Conservation (phyloP, 2,329 filamentous ascomycete species). For the Cladosporium cucumerinum region DNA sequence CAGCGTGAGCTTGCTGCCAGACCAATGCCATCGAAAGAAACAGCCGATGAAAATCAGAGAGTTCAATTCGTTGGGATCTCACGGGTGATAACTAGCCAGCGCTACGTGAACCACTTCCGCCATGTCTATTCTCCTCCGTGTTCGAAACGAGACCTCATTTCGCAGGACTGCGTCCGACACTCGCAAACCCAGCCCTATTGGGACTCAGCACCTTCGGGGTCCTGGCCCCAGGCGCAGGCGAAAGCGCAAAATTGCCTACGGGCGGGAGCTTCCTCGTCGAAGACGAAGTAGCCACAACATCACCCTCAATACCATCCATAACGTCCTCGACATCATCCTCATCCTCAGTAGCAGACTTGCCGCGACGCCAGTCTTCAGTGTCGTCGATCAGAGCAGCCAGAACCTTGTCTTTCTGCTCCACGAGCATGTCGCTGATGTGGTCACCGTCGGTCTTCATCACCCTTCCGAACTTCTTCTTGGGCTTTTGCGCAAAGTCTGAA, state of each 20-base stretch:
- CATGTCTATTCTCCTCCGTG: background rate
- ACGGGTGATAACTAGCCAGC: background rate
- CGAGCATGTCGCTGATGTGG: conserved; percentile 56
- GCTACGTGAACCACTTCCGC: background rate
- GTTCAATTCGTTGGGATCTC: background rate
- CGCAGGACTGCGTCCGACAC: background rate
- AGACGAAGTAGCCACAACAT: background rate
- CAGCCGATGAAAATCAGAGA: background rate
- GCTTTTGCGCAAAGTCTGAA: conserved; percentile 54
- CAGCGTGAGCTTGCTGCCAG: background rate
- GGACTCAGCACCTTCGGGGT: background rate
- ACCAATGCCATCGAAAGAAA: background rate
- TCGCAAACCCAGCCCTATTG: background rate
- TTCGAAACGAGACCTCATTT: background rate
- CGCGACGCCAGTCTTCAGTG: conserved; percentile 38
- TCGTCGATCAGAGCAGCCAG: conserved; percentile 44
- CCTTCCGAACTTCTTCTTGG: conserved; percentile 56
- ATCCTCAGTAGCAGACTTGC: background rate
- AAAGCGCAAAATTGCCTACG: conserved; percentile 23
- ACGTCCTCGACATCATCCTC: conserved; percentile 10
- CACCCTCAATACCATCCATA: background rate
- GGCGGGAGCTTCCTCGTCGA: conserved; percentile 19
- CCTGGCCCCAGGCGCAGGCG: conserved; percentile 5
- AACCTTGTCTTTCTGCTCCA: conserved; percentile 51
- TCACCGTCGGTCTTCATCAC: conserved; percentile 46